Percentiles rank a stretch among this genome's conserved stretches.
phyloP scores from a whole-genome alignment of 768 basidiomycete species.

The Tephrocybe rancida region DNA sequence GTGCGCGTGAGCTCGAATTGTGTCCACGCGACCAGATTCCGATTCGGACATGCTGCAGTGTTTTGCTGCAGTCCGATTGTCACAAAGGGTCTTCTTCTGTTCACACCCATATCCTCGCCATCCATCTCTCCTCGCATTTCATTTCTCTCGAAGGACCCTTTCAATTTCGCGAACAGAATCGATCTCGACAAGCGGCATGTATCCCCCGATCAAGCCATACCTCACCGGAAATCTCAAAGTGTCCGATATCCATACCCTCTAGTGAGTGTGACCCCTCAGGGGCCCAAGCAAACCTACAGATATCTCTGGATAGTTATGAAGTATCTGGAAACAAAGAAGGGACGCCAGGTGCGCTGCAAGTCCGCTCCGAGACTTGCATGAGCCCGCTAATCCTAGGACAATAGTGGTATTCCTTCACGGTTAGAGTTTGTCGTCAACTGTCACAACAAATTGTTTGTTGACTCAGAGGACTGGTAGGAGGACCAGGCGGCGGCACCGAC shows the following conservation, averaged over 20 bases:
- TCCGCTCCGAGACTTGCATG: background rate
- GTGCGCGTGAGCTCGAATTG: background rate
- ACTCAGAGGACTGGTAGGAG: conserved; percentile 46
- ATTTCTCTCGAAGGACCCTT: background rate
- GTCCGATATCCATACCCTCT: conserved; percentile 72
- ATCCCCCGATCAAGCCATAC: conserved; percentile 69
- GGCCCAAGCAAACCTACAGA: background rate
- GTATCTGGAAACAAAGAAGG: conserved; percentile 79
- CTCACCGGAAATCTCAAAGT: conserved; percentile 69
- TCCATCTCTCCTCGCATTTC: background rate
- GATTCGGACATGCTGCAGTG: conserved; percentile 13
- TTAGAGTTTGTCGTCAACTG: conserved; percentile 25
- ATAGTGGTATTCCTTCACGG: conserved; percentile 83
- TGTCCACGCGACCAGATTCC: background rate
- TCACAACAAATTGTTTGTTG: background rate
- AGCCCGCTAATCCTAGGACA: background rate
- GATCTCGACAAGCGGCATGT: conserved; percentile 44
- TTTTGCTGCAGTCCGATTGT: background rate
- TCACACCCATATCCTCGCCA: background rate
- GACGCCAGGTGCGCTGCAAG: conserved; percentile 55
- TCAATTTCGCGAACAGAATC: background rate
- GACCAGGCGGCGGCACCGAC: conserved; percentile 80
- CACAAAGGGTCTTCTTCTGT: background rate
- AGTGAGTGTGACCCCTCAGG: conserved; percentile 42
- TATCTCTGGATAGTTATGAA: conserved; percentile 62